A percentile compares a stretch with the other conserved stretches of the same genome.
phyloP scores from a whole-genome alignment of 2,329 filamentous ascomycete genomes.

The Myriosclerotinia scirpicola region DNA sequence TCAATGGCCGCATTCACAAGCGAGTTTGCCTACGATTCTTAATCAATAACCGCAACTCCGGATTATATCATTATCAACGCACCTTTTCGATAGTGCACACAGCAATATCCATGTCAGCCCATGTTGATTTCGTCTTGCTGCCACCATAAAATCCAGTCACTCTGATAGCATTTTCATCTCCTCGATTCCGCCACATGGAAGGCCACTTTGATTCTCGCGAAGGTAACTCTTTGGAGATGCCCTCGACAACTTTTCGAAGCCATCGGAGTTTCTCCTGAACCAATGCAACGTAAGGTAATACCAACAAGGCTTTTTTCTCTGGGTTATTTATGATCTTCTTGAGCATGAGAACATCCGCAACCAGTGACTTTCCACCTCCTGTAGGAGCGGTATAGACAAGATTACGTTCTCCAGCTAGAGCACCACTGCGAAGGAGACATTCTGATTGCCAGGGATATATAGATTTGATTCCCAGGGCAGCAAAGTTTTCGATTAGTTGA shows the following conservation, averaged over 20 bases:
- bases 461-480: slow-evolving; percentile 63
- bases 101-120: slow-evolving; percentile 74
- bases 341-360: slow-evolving; percentile 71
- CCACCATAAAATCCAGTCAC: slow-evolving; percentile 76
- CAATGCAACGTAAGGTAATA: slow-evolving; percentile 75
- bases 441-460: slow-evolving; percentile 81
- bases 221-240: slow-evolving; percentile 46
- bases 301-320: slow-evolving; percentile 66
- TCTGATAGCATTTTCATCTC: slow-evolving; percentile 58
- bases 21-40: slow-evolving; percentile 61
- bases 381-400: slow-evolving; percentile 80
- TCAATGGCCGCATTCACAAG: slow-evolving; percentile 73
- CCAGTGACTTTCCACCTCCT: slow-evolving; percentile 74
- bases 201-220: slow-evolving; percentile 30
- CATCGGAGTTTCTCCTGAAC: slow-evolving; percentile 79
- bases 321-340: slow-evolving; percentile 66
- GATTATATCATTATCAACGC: slow-evolving; percentile 17
- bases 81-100: slow-evolving; percentile 80
- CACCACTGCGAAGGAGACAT: slow-evolving; percentile 66
- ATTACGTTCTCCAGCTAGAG: slow-evolving; percentile 65
- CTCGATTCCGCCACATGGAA: slow-evolving; percentile 54
- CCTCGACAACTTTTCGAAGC: slow-evolving; percentile 66
- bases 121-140: slow-evolving; percentile 63
- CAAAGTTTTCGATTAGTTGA: slow-evolving; percentile 63
- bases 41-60: not conserved